Percentiles rank a stretch among this genome's conserved stretches.
Conservation (phyloP, 495 filamentous ascomycete species). For the Aspergillus bertholletiae region DNA sequence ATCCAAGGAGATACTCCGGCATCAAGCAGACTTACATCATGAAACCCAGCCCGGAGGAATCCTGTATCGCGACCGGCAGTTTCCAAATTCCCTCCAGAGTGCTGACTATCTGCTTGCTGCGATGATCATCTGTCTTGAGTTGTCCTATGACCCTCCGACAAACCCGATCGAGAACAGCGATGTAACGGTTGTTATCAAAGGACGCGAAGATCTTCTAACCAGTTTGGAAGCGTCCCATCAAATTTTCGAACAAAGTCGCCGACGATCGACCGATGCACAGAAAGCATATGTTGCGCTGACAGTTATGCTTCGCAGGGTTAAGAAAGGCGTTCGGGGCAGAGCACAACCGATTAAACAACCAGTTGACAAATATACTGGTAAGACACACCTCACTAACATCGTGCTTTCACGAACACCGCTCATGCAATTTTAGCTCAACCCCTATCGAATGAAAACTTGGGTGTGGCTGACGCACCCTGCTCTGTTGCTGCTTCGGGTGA, state of each 20-base stretch:
- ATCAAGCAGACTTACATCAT: slow-evolving; percentile 70
- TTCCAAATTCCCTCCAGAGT: slow-evolving; percentile 73
- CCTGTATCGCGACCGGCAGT: slow-evolving; percentile 67
- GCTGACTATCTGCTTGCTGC: slow-evolving; percentile 82
- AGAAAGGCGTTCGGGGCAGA: slow-evolving; percentile 12
- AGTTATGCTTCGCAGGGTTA: slow-evolving; percentile 74
- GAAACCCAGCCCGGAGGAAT: slow-evolving; percentile 73
- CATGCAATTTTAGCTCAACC: slow-evolving; percentile 1
- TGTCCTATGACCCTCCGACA: slow-evolving; percentile 34
- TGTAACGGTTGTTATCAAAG: slow-evolving; percentile 34
- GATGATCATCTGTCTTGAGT: slow-evolving; percentile 82
- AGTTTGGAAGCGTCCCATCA: slow-evolving; percentile 63
- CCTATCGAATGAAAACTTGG: slow-evolving; percentile 16
- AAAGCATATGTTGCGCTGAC: slow-evolving; percentile 69
- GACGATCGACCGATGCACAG: slow-evolving; percentile 73
- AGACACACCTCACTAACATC: background rate
- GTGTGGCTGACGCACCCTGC: background rate
- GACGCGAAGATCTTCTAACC: slow-evolving; percentile 62
- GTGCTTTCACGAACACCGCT: background rate
- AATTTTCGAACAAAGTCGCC: slow-evolving; percentile 67
- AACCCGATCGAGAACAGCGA: background rate
- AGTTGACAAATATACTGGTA: background rate
- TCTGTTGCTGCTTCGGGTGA: background rate
- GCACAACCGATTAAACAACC: background rate
- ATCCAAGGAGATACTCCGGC: slow-evolving; percentile 68